Evolutionary conservation across 192 early-diverging fungal genomes (phyloP).

Genomic region (Backusella macrospora): DNA sequence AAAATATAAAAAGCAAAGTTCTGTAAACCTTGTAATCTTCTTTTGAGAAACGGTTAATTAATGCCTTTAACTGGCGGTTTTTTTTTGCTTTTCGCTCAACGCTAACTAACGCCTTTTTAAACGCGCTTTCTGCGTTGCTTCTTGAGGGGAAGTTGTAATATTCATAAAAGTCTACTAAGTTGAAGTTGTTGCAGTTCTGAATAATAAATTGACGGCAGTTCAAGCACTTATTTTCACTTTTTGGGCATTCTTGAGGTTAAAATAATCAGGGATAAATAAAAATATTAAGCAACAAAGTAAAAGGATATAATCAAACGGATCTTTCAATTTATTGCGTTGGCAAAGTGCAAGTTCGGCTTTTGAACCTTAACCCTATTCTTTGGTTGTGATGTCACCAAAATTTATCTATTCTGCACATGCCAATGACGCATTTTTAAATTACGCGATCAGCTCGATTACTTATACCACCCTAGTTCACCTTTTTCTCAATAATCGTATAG

Average conservation of each 20-base stretch:
- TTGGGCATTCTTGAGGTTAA: constrained; percentile 1
- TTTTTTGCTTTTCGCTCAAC: too few species aligned
- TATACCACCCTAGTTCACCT: not conserved
- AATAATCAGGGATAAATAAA: not conserved
- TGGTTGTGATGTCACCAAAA: too few species aligned
- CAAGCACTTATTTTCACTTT: constrained; percentile 4
- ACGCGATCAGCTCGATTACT: not conserved
- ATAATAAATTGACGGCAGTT: constrained; percentile 15
- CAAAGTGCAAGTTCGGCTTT: too few species aligned
- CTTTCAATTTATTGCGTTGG: too few species aligned
- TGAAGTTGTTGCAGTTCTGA: constrained; percentile 12
- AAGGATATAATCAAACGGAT: too few species aligned
- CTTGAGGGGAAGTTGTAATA: constrained; percentile 12
- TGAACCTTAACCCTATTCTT: too few species aligned
- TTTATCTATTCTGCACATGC: too few species aligned
- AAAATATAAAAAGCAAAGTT: too few species aligned
- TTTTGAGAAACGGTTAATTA: too few species aligned
- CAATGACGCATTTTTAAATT: not conserved
- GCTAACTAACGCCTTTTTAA: not conserved
- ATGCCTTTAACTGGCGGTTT: too few species aligned
- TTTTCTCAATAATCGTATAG: not conserved
- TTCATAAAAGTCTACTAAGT: constrained; percentile 12
- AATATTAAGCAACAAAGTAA: too few species aligned
- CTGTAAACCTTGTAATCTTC: too few species aligned
- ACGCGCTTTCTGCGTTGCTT: not conserved